phyloP scores from a whole-genome alignment of 148 eudicot species.

The Spergularia bocconei region DNA sequence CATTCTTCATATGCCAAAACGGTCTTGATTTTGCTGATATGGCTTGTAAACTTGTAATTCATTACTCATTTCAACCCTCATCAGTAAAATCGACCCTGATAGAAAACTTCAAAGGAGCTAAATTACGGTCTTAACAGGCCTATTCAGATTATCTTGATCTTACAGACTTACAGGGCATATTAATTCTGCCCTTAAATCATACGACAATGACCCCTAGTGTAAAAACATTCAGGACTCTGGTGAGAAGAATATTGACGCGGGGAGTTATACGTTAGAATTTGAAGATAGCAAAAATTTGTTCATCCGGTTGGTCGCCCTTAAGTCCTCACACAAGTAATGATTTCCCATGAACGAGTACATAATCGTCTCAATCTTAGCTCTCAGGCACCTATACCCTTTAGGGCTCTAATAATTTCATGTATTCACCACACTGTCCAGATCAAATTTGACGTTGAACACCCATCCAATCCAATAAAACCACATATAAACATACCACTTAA shows the following conservation, averaged over 20 bases:
- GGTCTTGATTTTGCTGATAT: too few relatives aligned
- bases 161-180: neutral
- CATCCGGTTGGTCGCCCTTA: too few relatives aligned
- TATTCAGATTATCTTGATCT: neutral
- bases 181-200: neutral
- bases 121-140: neutral
- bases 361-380: neutral
- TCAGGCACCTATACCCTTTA: too few relatives aligned
- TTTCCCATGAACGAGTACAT: too few relatives aligned
- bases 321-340: too few relatives aligned
- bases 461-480: neutral
- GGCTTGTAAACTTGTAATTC: too few relatives aligned
- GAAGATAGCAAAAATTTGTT: too few relatives aligned
- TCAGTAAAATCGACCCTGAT: too few relatives aligned
- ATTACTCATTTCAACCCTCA: too few relatives aligned
- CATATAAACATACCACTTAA: neutral
- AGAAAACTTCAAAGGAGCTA: neutral
- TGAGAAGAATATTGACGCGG: neutral
- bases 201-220: neutral
- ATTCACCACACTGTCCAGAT: neutral
- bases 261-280: neutral
- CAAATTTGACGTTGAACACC: constrained; percentile 10
- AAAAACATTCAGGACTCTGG: neutral
- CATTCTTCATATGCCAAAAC: too few relatives aligned
- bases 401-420: too few relatives aligned